A percentile compares a stretch with the other conserved stretches of the same genome.
Evolutionary conservation across 208 protist species (phyloP).

Genomic region (Trichomonas gallinae): DNA sequence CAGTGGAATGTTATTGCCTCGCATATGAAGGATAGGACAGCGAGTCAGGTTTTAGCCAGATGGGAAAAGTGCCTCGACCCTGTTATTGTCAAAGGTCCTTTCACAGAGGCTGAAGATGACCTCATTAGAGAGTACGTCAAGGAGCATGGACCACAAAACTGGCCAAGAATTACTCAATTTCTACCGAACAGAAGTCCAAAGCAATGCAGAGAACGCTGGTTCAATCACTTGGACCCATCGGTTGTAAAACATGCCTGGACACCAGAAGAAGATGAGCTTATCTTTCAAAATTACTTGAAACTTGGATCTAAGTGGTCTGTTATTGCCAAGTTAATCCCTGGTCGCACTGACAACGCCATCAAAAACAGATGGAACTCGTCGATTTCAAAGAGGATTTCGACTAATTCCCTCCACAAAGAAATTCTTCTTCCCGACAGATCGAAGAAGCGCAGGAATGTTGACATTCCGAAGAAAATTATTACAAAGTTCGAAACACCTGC

Average conservation of each 20-base stretch:
- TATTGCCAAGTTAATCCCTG: background rate
- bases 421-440: background rate
- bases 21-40: background rate
- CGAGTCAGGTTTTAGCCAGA: background rate
- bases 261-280: background rate
- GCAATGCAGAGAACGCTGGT: background rate
- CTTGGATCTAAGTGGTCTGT: background rate
- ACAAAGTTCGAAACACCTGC: background rate
- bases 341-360: background rate
- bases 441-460: background rate
- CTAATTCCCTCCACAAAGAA: background rate
- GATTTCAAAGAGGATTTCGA: background rate
- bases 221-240: background rate
- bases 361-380: constrained; percentile 20
- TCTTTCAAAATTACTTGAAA: background rate
- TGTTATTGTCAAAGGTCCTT: background rate
- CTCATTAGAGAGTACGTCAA: background rate
- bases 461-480: background rate
- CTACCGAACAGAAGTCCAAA: background rate
- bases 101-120: background rate
- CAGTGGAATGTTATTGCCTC: background rate
- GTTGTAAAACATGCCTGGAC: background rate
- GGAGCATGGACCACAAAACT: background rate
- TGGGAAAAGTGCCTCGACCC: constrained; percentile 17
- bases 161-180: background rate